Percentiles rank a stretch among this genome's conserved stretches.
phyloP scores from a whole-genome alignment of 768 basidiomycete genomes.

The Cyclocybe cylindracea region DNA sequence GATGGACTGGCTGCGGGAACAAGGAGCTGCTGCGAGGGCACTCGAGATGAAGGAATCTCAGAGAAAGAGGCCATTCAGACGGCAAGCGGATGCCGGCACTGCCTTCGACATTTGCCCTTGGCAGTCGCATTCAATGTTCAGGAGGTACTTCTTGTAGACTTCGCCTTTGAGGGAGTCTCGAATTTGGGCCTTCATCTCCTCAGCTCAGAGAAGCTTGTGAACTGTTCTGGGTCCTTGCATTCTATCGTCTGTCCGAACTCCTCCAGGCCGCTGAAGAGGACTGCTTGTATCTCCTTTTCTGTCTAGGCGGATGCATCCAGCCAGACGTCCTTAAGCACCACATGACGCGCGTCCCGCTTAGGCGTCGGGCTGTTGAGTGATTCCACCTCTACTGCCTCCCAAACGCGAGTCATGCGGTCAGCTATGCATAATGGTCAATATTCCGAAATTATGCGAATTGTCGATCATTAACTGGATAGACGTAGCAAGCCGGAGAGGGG shows the following conservation, averaged over 20 bases:
- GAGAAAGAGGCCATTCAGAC: no score
- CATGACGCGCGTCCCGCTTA: neutral
- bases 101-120: no score
- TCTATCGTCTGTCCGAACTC: neutral
- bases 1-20: no score
- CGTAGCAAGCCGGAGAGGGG: slow-evolving; percentile 6
- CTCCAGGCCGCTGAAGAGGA: slow-evolving; percentile 9
- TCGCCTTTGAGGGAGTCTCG: neutral
- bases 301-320: slow-evolving; percentile 6
- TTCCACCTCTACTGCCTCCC: neutral
- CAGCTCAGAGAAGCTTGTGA: neutral
- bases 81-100: no score
- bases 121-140: no score
- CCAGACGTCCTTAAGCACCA: slow-evolving; percentile 21
- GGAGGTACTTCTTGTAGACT: neutral
- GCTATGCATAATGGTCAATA: slow-evolving; percentile 10
- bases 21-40: no score
- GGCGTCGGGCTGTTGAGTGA: neutral
- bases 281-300: slow-evolving; percentile 14
- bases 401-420: slow-evolving; percentile 12
- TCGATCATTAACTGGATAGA: slow-evolving; percentile 3
- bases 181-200: neutral
- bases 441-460: slow-evolving; percentile 3
- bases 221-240: neutral
- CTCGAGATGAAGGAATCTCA: no score